These are phyloP conservation scores for Nakazawaea holstii DNA, from an alignment of 805 yeast species.

Conservation along the genomic window DNA sequence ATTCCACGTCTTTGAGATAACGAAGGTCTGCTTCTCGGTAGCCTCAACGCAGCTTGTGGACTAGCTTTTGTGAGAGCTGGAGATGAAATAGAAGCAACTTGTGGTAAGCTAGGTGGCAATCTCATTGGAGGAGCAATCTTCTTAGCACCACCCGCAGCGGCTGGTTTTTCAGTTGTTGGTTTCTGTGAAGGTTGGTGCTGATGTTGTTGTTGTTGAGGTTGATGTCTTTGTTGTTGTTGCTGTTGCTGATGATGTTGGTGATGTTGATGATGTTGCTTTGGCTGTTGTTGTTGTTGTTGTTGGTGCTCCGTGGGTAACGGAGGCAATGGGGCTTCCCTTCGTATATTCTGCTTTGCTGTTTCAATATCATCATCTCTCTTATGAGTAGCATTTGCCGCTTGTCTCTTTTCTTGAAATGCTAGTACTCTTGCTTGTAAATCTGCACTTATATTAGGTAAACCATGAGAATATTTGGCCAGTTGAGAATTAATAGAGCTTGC, in stretches of 20 bases:
- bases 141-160: neutral
- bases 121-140: slow-evolving; percentile 9
- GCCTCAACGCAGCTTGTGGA: slow-evolving; percentile 12
- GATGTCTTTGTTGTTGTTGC: neutral
- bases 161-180: neutral
- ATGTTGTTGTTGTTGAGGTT: neutral
- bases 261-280: neutral
- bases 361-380: neutral
- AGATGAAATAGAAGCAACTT: slow-evolving; percentile 2
- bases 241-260: neutral
- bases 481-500: slow-evolving; percentile 17
- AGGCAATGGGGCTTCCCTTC: neutral
- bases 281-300: no score
- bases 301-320: no score
- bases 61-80: slow-evolving; percentile 5
- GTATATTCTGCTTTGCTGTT: neutral
- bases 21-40: slow-evolving; percentile 32
- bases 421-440: slow-evolving; percentile 82
- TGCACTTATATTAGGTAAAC: slow-evolving; percentile 46
- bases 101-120: slow-evolving; percentile 12
- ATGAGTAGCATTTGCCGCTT: slow-evolving; percentile 29
- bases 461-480: slow-evolving; percentile 18
- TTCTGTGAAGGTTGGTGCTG: slow-evolving; percentile 10
- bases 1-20: slow-evolving; percentile 51
- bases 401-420: slow-evolving; percentile 84